Evolutionary conservation across 2,329 filamentous ascomycete species (phyloP), one percentile per base, ranked within the genome.

Genomic region (Tolypocladium sp.): DNA sequence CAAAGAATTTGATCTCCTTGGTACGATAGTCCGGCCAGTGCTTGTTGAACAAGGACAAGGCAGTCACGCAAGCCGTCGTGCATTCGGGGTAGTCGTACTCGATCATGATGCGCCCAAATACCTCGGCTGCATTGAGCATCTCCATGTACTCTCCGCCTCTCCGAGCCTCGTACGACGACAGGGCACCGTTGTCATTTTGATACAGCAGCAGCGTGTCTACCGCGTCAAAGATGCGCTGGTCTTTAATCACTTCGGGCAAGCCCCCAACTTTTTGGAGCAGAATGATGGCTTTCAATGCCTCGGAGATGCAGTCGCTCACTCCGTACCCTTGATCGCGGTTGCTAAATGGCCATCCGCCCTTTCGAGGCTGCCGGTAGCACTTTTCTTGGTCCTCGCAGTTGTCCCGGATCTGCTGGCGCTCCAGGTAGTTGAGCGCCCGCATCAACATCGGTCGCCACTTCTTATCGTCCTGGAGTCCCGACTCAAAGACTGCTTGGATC

Each of bases 31-130:
- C 78, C 0, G 93, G 91, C 79, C 91, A 95, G 71, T 90, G 81
- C 67, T 88, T 82, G 64, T 84, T 83, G 78, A 97, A 97, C 2
- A 93, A 79, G 5, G 88, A 89, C 25, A 99, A 79, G 0, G 90
- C 92, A 1, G 91, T 97, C 4, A 99, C 89, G 37, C 92, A 91
- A 1, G 94, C 92, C 2, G 94, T 97, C 0, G 94, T 99, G 77
- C 94, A 99, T 73, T 99, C 94, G 0, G 93, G 92, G 69, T 99
- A 97, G 71, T 96, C 91, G 72, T 99, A 99, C 70, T 97, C 93
- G 58, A 99, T 88, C 94, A 99, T 99, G 76, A 99, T 99, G 25
- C 87, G 84, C 17, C 91, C 92, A 72, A 99, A 99, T 0, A 99
- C 92, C 71, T 99, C 94, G 1, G 94, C 94, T 0, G 93, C 93